A percentile compares a stretch with the other conserved stretches of the same genome.
These are phyloP conservation scores for Penicillium concentricum DNA, from an alignment of 2,329 filamentous ascomycete species.

Conservation along the genomic window DNA sequence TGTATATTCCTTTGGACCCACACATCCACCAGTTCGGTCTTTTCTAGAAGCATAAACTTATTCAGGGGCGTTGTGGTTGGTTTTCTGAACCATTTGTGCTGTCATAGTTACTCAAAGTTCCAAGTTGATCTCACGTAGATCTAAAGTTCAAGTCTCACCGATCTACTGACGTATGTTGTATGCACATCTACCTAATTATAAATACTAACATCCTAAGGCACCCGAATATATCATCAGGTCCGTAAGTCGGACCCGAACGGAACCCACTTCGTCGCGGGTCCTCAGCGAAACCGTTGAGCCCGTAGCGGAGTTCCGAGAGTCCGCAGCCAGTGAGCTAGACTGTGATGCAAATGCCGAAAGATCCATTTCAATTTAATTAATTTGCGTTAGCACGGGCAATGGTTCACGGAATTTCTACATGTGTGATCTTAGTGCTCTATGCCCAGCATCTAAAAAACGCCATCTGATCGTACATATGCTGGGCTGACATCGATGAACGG, in stretches of 20 bases:
- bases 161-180: neutral
- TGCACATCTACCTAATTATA: neutral
- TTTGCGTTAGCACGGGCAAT: neutral
- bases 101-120: neutral
- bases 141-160: neutral
- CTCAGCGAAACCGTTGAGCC: conserved; percentile 15
- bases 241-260: conserved; percentile 4
- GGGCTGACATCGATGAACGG: neutral
- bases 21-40: neutral
- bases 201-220: neutral
- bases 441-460: neutral
- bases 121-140: neutral
- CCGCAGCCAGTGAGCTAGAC: neutral
- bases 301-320: conserved; percentile 14
- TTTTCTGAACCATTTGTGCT: neutral
- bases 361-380: neutral
- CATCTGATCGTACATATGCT: conserved; percentile 8
- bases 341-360: neutral
- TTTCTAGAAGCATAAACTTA: neutral
- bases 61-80: neutral
- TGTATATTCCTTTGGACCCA: neutral
- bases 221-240: neutral
- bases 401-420: neutral
- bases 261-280: conserved; percentile 8
- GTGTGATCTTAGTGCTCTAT: neutral